phyloP scores from a whole-genome alignment of 305 asterid species.

The Fraxinus baroniana region DNA sequence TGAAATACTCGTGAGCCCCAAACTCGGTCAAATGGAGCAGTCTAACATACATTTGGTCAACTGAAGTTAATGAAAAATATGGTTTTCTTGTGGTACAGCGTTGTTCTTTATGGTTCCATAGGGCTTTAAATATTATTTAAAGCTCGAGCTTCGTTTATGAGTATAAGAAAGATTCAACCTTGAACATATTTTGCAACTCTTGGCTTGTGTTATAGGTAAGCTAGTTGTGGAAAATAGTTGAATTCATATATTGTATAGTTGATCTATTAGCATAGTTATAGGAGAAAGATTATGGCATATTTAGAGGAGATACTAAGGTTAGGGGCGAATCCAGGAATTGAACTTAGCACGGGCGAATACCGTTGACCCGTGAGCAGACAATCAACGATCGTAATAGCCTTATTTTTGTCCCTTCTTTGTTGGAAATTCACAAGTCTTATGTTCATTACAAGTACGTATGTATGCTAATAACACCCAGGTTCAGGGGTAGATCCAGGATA shows the following conservation, averaged over 20 bases:
- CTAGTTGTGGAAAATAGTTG: background rate
- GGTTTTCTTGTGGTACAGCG: background rate
- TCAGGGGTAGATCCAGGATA: too few relatives aligned
- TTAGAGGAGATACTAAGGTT: background rate
- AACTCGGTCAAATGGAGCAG: background rate
- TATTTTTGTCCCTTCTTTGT: too few relatives aligned
- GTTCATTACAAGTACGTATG: too few relatives aligned
- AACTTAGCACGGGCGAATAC: too few relatives aligned
- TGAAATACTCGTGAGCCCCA: background rate
- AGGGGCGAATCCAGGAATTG: too few relatives aligned
- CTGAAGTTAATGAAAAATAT: background rate
- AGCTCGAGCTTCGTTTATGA: background rate
- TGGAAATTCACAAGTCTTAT: too few relatives aligned
- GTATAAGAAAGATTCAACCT: background rate
- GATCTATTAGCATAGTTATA: background rate
- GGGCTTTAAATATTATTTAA: background rate
- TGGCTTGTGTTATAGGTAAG: background rate
- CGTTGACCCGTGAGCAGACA: too few relatives aligned
- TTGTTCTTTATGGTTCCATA: background rate
- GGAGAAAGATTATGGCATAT: background rate
- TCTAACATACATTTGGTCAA: background rate
- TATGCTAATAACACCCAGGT: too few relatives aligned
- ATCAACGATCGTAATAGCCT: too few relatives aligned
- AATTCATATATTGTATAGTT: background rate
- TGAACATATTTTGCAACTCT: background rate